Conservation (phyloP, 1,139 yeast genomes). For the Protomyces lactucae-debilis region DNA sequence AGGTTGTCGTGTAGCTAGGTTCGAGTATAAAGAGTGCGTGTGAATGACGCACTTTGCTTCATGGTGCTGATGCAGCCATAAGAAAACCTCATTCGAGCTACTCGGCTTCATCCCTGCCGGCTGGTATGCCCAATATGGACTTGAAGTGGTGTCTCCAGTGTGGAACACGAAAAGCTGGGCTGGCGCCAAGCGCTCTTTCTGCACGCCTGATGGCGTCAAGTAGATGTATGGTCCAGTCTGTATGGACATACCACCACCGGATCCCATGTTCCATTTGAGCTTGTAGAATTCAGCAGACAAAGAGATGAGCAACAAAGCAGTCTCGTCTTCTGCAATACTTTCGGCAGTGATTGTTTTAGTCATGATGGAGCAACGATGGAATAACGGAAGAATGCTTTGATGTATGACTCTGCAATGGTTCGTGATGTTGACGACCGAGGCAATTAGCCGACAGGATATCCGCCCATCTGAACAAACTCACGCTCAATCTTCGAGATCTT, state of each 20-base stretch:
- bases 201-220: slow-evolving; percentile 93
- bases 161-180: slow-evolving; percentile 71
- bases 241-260: slow-evolving; percentile 92
- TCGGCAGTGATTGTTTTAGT: background rate
- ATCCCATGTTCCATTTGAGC: slow-evolving; percentile 90
- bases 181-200: slow-evolving; percentile 80
- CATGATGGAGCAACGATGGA: no score
- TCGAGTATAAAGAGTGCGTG: slow-evolving; percentile 88
- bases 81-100: slow-evolving; percentile 86
- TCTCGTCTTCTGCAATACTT: background rate
- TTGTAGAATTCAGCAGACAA: slow-evolving; percentile 70
- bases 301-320: slow-evolving; percentile 39
- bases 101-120: slow-evolving; percentile 75
- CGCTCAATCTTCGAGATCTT: no score
- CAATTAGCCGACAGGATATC: no score
- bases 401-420: no score
- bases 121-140: slow-evolving; percentile 53
- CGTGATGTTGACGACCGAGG: no score
- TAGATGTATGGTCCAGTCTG: slow-evolving; percentile 53
- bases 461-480: no score
- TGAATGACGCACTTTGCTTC: slow-evolving; percentile 92
- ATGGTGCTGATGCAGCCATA: slow-evolving; percentile 54
- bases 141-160: slow-evolving; percentile 43
- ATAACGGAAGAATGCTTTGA: no score
- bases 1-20: slow-evolving; percentile 59